A percentile compares a stretch with the other conserved stretches of the same genome.
Evolutionary conservation across 306 rosid genomes (phyloP).

Genomic region (Fragaria iinumae): DNA sequence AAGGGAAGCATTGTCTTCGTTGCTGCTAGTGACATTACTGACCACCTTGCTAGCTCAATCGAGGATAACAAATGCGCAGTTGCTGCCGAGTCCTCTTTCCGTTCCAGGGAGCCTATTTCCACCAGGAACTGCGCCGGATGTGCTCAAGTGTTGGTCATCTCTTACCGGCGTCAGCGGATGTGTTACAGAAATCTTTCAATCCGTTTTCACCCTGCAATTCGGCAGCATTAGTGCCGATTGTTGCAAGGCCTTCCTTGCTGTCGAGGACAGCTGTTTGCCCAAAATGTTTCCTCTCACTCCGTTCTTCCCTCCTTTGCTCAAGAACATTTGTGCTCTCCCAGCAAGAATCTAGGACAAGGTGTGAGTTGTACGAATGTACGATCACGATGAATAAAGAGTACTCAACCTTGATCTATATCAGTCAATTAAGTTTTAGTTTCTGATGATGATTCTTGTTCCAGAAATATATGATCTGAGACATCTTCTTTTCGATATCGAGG

Average conservation of each 20-base stretch:
- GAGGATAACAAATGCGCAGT: not conserved
- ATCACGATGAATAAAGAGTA: not conserved
- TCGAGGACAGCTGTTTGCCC: not conserved
- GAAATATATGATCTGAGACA: not conserved
- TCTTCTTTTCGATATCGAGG: not conserved
- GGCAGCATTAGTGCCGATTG: not conserved
- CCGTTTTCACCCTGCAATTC: not conserved
- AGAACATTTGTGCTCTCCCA: not conserved
- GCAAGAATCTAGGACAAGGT: not conserved
- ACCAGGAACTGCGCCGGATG: not conserved
- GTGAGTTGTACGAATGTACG: not conserved
- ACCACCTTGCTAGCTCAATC: not conserved
- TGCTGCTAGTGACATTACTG: not conserved
- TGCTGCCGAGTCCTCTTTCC: not conserved
- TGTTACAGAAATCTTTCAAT: not conserved
- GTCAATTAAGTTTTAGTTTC: not conserved
- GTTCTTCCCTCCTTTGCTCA: constrained; percentile 18
- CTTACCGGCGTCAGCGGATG: not conserved
- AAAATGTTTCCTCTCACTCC: constrained; percentile 17
- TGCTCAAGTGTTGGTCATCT: constrained; percentile 4
- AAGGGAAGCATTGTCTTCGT: not conserved
- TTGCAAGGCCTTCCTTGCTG: not conserved
- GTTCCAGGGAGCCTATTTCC: not conserved
- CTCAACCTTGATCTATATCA: not conserved
- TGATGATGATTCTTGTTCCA: not conserved